Percentiles rank a stretch among this genome's conserved stretches.
Conservation (phyloP, 768 basidiomycete genomes). For the Nidularia pulvinata region DNA sequence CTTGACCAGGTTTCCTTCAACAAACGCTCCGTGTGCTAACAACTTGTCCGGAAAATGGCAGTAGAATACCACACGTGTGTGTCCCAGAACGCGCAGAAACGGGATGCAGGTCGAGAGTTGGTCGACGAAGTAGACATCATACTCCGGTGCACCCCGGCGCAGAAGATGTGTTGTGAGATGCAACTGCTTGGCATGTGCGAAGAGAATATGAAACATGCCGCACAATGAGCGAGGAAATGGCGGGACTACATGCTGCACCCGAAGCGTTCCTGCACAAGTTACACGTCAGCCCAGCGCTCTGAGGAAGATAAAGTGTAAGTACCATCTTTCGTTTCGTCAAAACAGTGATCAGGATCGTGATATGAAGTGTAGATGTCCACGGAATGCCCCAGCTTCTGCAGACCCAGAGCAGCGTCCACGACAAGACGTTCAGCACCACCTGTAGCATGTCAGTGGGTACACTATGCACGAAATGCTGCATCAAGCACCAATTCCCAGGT, state of each 20-base stretch:
- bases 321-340: slow-evolving; percentile 95
- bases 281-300: too few relatives aligned
- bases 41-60: slow-evolving; percentile 98
- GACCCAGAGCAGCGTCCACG: slow-evolving; percentile 90
- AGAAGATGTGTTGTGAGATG: slow-evolving; percentile 77
- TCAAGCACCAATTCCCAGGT: slow-evolving; percentile 85
- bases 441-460: slow-evolving; percentile 24
- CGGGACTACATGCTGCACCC: slow-evolving; percentile 68
- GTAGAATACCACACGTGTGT: slow-evolving; percentile 92
- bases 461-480: slow-evolving; percentile 4
- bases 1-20: slow-evolving; percentile 48
- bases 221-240: slow-evolving; percentile 79
- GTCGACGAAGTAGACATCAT: slow-evolving; percentile 93
- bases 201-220: slow-evolving; percentile 87
- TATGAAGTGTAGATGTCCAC: slow-evolving; percentile 94
- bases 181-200: slow-evolving; percentile 87
- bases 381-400: slow-evolving; percentile 81
- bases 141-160: slow-evolving; percentile 37
- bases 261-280: slow-evolving; percentile 64
- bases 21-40: slow-evolving; percentile 69
- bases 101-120: slow-evolving; percentile 94
- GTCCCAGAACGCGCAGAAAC: slow-evolving; percentile 63
- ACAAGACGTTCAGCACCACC: slow-evolving; percentile 96
- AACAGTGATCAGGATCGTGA: slow-evolving; percentile 85
- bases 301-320: too few relatives aligned